Percentiles rank a stretch among this genome's conserved stretches.
Conservation (phyloP, 768 basidiomycete species). For the Panus rudis region DNA sequence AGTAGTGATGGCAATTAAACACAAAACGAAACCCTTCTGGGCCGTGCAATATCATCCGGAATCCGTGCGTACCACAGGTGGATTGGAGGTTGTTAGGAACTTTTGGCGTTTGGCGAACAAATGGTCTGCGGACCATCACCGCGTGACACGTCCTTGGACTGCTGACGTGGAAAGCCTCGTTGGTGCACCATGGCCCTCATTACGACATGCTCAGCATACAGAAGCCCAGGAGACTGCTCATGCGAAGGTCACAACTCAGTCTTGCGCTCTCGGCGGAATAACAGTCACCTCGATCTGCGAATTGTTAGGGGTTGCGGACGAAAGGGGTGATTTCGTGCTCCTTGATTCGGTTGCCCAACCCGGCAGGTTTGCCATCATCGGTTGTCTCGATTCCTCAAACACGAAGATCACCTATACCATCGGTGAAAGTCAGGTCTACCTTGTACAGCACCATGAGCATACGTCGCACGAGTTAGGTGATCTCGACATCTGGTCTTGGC, state of each 20-base stretch:
- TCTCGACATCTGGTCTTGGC: slow-evolving; percentile 69
- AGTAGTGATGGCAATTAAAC: slow-evolving; percentile 71
- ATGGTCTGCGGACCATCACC: slow-evolving; percentile 41
- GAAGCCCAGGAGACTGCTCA: slow-evolving; percentile 35
- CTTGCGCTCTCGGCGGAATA: no score
- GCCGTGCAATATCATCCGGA: slow-evolving; percentile 90
- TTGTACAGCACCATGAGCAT: no score
- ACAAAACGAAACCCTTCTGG: slow-evolving; percentile 66
- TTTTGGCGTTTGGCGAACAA: slow-evolving; percentile 64
- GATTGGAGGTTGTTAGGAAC: slow-evolving; percentile 59
- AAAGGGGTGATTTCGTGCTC: slow-evolving; percentile 56
- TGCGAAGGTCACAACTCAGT: slow-evolving; percentile 30
- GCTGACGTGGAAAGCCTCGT: slow-evolving; percentile 28
- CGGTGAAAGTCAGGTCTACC: slow-evolving; percentile 35
- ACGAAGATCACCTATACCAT: slow-evolving; percentile 53
- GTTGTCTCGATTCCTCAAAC: slow-evolving; percentile 45
- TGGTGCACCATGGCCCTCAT: slow-evolving; percentile 60
- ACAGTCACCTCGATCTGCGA: slow-evolving; percentile 42
- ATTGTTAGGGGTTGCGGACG: slow-evolving; percentile 49
- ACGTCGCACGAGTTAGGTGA: slow-evolving; percentile 39
- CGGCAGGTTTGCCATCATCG: slow-evolving; percentile 69
- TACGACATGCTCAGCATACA: slow-evolving; percentile 16
- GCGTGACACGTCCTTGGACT: slow-evolving; percentile 38
- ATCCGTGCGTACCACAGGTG: slow-evolving; percentile 65
- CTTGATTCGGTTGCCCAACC: slow-evolving; percentile 75